These are phyloP conservation scores for Boletus vermiculosoides DNA, from an alignment of 768 basidiomycete genomes.

Conservation along the genomic window DNA sequence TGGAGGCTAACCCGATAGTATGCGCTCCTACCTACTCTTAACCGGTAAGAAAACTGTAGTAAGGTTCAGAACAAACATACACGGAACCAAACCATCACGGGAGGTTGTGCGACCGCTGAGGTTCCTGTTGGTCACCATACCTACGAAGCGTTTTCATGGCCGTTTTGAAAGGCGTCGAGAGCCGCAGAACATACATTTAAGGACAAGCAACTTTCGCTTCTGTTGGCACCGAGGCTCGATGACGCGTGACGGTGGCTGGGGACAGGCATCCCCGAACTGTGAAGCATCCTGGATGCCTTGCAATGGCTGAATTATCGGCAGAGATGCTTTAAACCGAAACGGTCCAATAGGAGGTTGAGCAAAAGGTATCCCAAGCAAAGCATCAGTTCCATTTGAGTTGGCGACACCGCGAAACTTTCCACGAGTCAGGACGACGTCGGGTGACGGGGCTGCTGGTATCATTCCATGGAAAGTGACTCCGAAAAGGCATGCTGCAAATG, in stretches of 20 bases:
- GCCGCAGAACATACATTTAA: constrained; percentile 40
- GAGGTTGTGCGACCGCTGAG: constrained; percentile 1
- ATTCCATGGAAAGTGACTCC: neutral
- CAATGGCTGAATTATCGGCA: constrained; percentile 36
- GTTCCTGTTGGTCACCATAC: constrained; percentile 20
- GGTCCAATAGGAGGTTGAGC: constrained; percentile 54
- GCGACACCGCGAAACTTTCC: constrained; percentile 49
- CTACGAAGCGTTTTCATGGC: neutral
- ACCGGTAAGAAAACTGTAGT: neutral
- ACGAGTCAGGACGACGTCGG: constrained; percentile 40
- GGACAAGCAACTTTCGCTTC: constrained; percentile 54
- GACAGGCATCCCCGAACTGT: constrained; percentile 54
- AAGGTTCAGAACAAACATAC: neutral
- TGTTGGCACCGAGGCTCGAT: constrained; percentile 39
- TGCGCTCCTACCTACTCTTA: constrained; percentile 13
- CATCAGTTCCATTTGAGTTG: constrained; percentile 45
- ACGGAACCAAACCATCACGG: constrained; percentile 23
- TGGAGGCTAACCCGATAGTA: constrained; percentile 5
- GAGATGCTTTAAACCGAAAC: constrained; percentile 58
- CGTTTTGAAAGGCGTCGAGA: neutral
- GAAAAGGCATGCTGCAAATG: neutral
- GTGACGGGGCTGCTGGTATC: neutral
- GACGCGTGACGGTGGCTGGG: constrained; percentile 40
- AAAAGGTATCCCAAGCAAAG: constrained; percentile 62
- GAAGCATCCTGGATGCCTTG: constrained; percentile 41